These are phyloP conservation scores for Coleophoma cylindrospora DNA, from an alignment of 2,329 filamentous ascomycete species.

Conservation along the genomic window DNA sequence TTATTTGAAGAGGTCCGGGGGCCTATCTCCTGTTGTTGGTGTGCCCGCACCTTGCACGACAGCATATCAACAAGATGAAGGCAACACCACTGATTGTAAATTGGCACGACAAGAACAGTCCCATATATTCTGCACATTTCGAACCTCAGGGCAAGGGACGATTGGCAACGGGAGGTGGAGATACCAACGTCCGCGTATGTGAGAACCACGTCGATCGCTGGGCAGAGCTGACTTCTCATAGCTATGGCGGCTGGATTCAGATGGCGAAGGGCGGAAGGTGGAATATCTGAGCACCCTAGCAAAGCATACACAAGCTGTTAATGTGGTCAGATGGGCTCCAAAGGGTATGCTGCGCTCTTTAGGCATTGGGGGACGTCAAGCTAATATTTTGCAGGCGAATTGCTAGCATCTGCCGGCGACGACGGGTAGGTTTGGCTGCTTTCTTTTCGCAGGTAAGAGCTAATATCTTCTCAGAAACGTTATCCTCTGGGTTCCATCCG, in stretches of 20 bases:
- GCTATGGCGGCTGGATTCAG: slow-evolving; percentile 87
- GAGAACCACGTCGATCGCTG: background rate
- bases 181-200: slow-evolving; percentile 89
- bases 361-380: background rate
- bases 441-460: background rate
- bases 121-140: slow-evolving; percentile 96
- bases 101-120: slow-evolving; percentile 97
- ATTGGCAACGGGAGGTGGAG: slow-evolving; percentile 88
- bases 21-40: too few species aligned
- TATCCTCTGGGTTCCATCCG: slow-evolving; percentile 89
- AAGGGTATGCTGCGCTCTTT: slow-evolving; percentile 56
- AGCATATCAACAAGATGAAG: slow-evolving; percentile 61
- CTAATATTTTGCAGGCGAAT: slow-evolving; percentile 60
- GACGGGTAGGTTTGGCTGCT: slow-evolving; percentile 52
- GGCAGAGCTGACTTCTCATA: slow-evolving; percentile 35
- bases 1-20: too few species aligned
- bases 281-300: slow-evolving; percentile 86
- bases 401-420: slow-evolving; percentile 90
- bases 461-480: slow-evolving; percentile 54
- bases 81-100: slow-evolving; percentile 93
- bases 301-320: slow-evolving; percentile 96
- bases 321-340: slow-evolving; percentile 94
- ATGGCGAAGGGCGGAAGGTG: slow-evolving; percentile 82
- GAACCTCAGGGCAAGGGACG: slow-evolving; percentile 88
- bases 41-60: background rate